Evolutionary conservation across 2,329 filamentous ascomycete genomes (phyloP).

Genomic region (Penicillium nordicum): DNA sequence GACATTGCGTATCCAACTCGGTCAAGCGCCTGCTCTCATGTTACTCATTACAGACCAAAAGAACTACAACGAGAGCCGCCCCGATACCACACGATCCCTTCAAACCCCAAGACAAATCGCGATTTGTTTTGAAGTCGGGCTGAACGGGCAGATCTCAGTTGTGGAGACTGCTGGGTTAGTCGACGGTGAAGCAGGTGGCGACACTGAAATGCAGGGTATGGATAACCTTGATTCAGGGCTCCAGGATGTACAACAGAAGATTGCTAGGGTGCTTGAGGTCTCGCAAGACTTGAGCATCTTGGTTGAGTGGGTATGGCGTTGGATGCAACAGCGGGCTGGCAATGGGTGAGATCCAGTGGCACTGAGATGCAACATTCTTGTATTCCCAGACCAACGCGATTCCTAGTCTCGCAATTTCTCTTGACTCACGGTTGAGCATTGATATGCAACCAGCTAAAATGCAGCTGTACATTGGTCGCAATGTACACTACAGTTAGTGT

Average conservation of each 20-base stretch:
- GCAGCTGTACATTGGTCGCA: neutral
- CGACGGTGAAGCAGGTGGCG: slow-evolving; percentile 17
- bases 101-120: slow-evolving; percentile 23
- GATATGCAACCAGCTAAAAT: neutral
- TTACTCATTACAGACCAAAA: slow-evolving; percentile 33
- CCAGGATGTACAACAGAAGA: slow-evolving; percentile 32
- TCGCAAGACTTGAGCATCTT: slow-evolving; percentile 46
- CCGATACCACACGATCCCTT: slow-evolving; percentile 8
- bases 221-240: slow-evolving; percentile 13
- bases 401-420: neutral
- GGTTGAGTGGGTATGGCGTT: slow-evolving; percentile 44
- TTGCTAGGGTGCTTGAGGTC: slow-evolving; percentile 40
- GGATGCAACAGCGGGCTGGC: slow-evolving; percentile 31
- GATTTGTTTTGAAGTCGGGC: slow-evolving; percentile 39
- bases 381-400: neutral
- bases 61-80: slow-evolving; percentile 2
- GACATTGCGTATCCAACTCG: slow-evolving; percentile 39
- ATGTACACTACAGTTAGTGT: neutral
- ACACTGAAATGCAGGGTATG: slow-evolving; percentile 19
- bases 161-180: slow-evolving; percentile 37
- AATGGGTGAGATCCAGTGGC: slow-evolving; percentile 16
- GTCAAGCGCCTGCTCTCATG: slow-evolving; percentile 39
- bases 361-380: neutral
- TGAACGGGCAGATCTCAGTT: slow-evolving; percentile 41
- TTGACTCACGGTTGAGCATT: neutral